A percentile compares a stretch with the other conserved stretches of the same genome.
Conservation (phyloP, 495 filamentous ascomycete genomes). For the Physcia stellaris region DNA sequence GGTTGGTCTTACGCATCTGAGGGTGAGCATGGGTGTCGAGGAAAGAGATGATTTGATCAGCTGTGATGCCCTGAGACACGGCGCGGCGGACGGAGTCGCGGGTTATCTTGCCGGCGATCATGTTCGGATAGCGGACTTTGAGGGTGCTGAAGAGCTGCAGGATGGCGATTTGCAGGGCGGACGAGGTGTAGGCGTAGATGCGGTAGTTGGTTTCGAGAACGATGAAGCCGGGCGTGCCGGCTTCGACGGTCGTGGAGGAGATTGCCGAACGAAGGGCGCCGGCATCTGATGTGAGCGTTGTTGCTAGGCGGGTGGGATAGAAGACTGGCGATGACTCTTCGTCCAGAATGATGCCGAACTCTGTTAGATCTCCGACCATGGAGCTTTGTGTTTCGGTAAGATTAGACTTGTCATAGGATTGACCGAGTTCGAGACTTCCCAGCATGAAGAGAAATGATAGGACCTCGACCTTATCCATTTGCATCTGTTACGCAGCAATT, state of each 20-base stretch:
- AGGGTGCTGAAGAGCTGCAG: slow-evolving; percentile 81
- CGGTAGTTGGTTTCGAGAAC: slow-evolving; percentile 99
- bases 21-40: slow-evolving; percentile 82
- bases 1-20: slow-evolving; percentile 57
- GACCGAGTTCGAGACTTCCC: slow-evolving; percentile 82
- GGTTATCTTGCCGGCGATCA: slow-evolving; percentile 80
- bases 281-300: slow-evolving; percentile 81
- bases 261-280: slow-evolving; percentile 48
- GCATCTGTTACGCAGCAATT: slow-evolving; percentile 30
- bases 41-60: slow-evolving; percentile 85
- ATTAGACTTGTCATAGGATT: slow-evolving; percentile 68
- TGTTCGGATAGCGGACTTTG: slow-evolving; percentile 75
- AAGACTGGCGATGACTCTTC: slow-evolving; percentile 43
- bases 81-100: slow-evolving; percentile 74
- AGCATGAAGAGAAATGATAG: slow-evolving; percentile 93
- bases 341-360: slow-evolving; percentile 85
- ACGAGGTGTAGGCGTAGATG: slow-evolving; percentile 89
- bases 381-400: slow-evolving; percentile 68
- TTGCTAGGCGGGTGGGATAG: slow-evolving; percentile 89
- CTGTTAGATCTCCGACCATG: slow-evolving; percentile 72
- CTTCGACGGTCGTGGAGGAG: slow-evolving; percentile 34
- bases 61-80: slow-evolving; percentile 81
- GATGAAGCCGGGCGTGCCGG: slow-evolving; percentile 58
- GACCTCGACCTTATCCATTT: slow-evolving; percentile 81
- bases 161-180: slow-evolving; percentile 83